Base-by-base conservation (phyloP, 163 green algal species). In the Smithsoniella earleae region DNA sequence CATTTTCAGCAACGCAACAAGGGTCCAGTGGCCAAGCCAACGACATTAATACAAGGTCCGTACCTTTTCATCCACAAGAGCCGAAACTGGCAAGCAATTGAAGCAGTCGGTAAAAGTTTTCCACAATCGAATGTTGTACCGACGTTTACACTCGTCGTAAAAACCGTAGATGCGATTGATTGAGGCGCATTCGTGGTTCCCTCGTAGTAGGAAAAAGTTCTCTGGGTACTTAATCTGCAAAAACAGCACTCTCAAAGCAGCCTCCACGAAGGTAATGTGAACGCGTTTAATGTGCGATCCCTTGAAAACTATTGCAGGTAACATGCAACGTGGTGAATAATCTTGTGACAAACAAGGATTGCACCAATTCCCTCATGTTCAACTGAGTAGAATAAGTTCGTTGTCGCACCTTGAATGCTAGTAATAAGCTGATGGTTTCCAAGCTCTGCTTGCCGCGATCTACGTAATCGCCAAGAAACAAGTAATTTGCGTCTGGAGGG, bases 141-240 rank as follows among this genome's bases (percentile, higher is more conserved):
- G 86, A 77, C 93, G 86, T 81, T 99, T 98, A 90, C 94, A 99
- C 82, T 99, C 94, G 79, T 99, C 94, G 75, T 98, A 99, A 74
- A 99, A 99, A 43, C 94, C 94, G 75, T 98, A 98, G 66, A 98
- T 98, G 54, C 94, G 84, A 79, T 98, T 98, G 81, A 99, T 99
- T 36, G 88, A 94, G n/a, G 82, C 78, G 81, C 94, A 99, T 81
- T 99, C 94, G 78, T 99, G 94, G 82, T 99, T 99, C 40, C 94
- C 94, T 28, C 94, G 85, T 75, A 99, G 81, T 73, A 99, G 81
- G 81, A 99, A 99, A 75, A 99, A 99, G 85, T 99, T 99, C 79
- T 99, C 94, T 5, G 95, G 94, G 81, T 98, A 99, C 81, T 99
- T 99, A 75, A 97, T 94, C 89, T 96, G 85, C 80, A n/a, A n/a